These are phyloP conservation scores for Brachypodium distachyon DNA, from an alignment of 202 grass and related monocot species.

Conservation along the genomic window DNA sequence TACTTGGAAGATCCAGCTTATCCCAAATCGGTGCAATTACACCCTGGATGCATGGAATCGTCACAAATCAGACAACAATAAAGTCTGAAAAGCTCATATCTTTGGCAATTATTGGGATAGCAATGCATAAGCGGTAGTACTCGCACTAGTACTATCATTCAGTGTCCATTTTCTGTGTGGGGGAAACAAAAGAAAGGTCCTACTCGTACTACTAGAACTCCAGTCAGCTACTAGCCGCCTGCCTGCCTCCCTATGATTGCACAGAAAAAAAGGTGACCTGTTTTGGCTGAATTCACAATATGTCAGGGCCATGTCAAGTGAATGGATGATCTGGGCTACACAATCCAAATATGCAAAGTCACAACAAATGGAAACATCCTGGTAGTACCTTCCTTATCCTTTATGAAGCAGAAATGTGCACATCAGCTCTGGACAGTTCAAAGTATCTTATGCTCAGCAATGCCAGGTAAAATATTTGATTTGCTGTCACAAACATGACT, in stretches of 20 bases:
- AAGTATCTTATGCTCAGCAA: background rate
- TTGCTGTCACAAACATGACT: background rate
- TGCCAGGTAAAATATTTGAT: background rate
- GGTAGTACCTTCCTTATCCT: background rate
- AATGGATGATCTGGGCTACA: background rate
- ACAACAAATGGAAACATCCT: background rate
- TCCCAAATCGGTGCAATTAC: background rate
- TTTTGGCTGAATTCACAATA: background rate
- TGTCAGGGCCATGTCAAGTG: background rate
- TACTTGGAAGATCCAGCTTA: background rate
- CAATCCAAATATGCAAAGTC: background rate
- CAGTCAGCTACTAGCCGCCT: no score
- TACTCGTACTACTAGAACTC: no score
- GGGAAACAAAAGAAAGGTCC: background rate
- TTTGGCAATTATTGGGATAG: background rate
- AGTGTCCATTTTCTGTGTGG: background rate
- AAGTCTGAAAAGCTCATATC: background rate
- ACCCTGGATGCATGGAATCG: background rate
- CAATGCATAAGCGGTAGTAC: background rate
- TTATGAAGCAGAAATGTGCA: background rate
- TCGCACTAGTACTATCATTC: background rate
- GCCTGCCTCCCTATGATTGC: background rate
- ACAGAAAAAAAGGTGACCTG: no score
- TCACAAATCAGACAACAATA: background rate
- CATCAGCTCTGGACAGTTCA: background rate